A percentile compares a stretch with the other conserved stretches of the same genome.
These are phyloP conservation scores for Globisporangium ultimum DNA, from an alignment of 352 stramenopile species.

Conservation along the genomic window DNA sequence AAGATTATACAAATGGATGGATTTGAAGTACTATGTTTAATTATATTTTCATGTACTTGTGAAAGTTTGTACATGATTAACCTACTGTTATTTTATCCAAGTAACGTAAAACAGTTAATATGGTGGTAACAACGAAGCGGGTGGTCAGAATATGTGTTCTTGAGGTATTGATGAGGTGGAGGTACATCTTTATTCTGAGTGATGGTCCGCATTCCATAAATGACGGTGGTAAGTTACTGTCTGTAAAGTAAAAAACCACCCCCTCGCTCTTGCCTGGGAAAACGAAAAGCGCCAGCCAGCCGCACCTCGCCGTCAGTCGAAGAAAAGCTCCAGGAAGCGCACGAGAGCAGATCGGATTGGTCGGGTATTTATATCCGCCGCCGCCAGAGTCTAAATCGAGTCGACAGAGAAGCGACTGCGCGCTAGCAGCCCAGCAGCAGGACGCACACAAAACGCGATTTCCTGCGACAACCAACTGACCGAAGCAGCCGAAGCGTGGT, in stretches of 20 bases:
- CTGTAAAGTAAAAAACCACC: background rate
- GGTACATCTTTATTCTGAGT: background rate
- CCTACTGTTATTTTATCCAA: too few relatives aligned
- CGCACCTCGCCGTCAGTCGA: background rate
- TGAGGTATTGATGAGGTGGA: too few relatives aligned
- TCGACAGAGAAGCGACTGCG: background rate
- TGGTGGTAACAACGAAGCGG: too few relatives aligned
- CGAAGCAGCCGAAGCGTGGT: slow-evolving; percentile 5
- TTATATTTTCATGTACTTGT: too few relatives aligned
- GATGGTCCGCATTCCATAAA: background rate
- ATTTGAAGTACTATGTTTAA: too few relatives aligned
- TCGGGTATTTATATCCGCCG: slow-evolving; percentile 4
- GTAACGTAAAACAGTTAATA: too few relatives aligned
- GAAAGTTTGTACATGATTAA: too few relatives aligned
- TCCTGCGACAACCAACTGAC: background rate
- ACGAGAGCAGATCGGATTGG: background rate
- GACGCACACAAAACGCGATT: background rate
- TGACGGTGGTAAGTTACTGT: background rate
- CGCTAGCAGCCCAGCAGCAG: background rate
- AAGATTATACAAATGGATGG: too few relatives aligned
- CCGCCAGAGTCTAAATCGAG: slow-evolving; percentile 9
- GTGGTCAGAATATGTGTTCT: too few relatives aligned
- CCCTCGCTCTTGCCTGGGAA: background rate
- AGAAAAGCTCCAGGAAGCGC: slow-evolving; percentile 1
- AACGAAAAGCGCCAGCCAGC: slow-evolving; percentile 12